Evolutionary conservation across 1,139 yeast genomes (phyloP).

Genomic region (Lodderomyces elongisporus): DNA sequence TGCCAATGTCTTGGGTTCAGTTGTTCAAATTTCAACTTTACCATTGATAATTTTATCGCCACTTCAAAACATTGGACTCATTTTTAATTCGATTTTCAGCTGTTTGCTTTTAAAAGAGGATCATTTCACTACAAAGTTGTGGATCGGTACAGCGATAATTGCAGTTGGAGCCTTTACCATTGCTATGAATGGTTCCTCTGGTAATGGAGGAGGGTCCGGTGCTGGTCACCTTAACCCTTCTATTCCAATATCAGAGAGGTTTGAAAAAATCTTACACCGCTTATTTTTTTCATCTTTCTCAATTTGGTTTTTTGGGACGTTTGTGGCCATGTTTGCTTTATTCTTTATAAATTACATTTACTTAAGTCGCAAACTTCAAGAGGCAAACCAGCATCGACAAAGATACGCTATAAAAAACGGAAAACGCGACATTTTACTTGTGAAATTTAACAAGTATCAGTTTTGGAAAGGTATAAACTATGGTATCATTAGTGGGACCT

Average conservation of each 20-base stretch:
- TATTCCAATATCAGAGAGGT: constrained; percentile 18
- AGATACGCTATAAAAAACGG: constrained; percentile 7
- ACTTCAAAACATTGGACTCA: constrained; percentile 79
- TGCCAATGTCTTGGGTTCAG: constrained; percentile 76
- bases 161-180: constrained; percentile 75
- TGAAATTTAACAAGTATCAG: constrained; percentile 15
- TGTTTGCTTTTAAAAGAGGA: constrained; percentile 68
- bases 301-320: constrained; percentile 37
- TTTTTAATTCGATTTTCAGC: constrained; percentile 70
- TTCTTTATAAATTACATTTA: constrained; percentile 20
- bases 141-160: constrained; percentile 63
- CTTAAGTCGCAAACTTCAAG: constrained; percentile 8
- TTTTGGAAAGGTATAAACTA: constrained; percentile 51
- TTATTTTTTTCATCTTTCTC: constrained; percentile 27
- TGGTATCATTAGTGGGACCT: constrained; percentile 70
- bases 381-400: constrained; percentile 10
- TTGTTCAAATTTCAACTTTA: constrained; percentile 77
- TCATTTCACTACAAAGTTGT: constrained; percentile 53
- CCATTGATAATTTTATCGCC: constrained; percentile 81
- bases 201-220: too few species aligned
- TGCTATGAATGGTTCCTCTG: constrained; percentile 59
- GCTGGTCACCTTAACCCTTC: constrained; percentile 10
- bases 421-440: not conserved
- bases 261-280: constrained; percentile 23
- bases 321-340: constrained; percentile 24